phyloP scores from a whole-genome alignment of 495 filamentous ascomycete genomes.

The Penicillium turbatum region DNA sequence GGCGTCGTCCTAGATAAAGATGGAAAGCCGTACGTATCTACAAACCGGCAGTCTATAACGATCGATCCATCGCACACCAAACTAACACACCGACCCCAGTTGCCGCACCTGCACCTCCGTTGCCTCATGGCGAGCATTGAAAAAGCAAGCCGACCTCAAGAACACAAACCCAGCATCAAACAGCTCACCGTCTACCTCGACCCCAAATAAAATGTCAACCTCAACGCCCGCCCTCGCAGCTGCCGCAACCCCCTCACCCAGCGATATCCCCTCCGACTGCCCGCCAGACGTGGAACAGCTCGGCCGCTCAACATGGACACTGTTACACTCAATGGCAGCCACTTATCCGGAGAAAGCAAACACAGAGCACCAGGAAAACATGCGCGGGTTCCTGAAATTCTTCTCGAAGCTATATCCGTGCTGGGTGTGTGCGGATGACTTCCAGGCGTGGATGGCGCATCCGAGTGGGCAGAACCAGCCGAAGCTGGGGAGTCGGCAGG shows the following conservation, averaged over 20 bases:
- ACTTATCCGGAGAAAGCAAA: slow-evolving; percentile 71
- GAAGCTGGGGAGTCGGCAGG: slow-evolving; percentile 58
- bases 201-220: slow-evolving; percentile 18
- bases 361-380: slow-evolving; percentile 62
- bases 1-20: slow-evolving; percentile 85
- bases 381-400: slow-evolving; percentile 68
- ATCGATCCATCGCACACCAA: neutral
- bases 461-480: slow-evolving; percentile 59
- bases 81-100: slow-evolving; percentile 44
- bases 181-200: slow-evolving; percentile 13
- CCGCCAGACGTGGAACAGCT: slow-evolving; percentile 68
- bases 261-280: slow-evolving; percentile 35
- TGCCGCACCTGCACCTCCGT: slow-evolving; percentile 85
- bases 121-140: slow-evolving; percentile 63
- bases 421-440: slow-evolving; percentile 92
- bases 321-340: slow-evolving; percentile 86
- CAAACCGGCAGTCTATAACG: neutral
- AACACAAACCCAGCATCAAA: slow-evolving; percentile 10
- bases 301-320: slow-evolving; percentile 84
- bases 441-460: slow-evolving; percentile 72
- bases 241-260: slow-evolving; percentile 16
- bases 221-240: slow-evolving; percentile 10
- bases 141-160: slow-evolving; percentile 48
- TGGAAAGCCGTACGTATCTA: slow-evolving; percentile 88
- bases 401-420: slow-evolving; percentile 90